Percentiles rank a stretch among this genome's conserved stretches.
Evolutionary conservation across 2,329 filamentous ascomycete genomes (phyloP).

Genomic region (Curvularia lunata): DNA sequence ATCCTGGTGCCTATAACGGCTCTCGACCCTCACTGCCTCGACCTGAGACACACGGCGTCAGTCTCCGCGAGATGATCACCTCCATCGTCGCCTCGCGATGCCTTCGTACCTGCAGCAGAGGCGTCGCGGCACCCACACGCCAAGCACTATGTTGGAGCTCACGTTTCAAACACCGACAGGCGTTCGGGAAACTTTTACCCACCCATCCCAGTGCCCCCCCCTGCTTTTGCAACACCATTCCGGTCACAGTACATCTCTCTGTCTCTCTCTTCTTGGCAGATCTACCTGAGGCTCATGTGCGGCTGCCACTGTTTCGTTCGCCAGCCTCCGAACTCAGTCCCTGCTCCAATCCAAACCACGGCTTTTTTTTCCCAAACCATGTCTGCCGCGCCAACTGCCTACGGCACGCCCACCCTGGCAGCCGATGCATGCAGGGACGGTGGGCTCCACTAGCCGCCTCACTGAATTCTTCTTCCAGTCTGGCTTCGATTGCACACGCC

Average conservation of each 20-base stretch:
- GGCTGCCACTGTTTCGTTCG: conserved; percentile 24
- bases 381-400: conserved; percentile 15
- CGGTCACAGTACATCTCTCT: background rate
- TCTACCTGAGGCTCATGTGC: conserved; percentile 6
- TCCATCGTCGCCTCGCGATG: conserved; percentile 25
- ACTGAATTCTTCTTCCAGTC: conserved; percentile 22
- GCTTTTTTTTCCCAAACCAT: conserved; percentile 23
- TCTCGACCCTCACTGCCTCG: conserved; percentile 28
- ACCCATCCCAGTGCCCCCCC: conserved; percentile 10
- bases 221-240: conserved; percentile 11
- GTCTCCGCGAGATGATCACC: conserved; percentile 20
- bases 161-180: conserved; percentile 12
- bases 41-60: conserved; percentile 29
- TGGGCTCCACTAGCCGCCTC: conserved; percentile 13
- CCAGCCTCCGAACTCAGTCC: conserved; percentile 25
- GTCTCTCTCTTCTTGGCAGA: background rate
- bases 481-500: conserved; percentile 12
- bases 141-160: conserved; percentile 22
- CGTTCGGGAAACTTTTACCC: conserved; percentile 13
- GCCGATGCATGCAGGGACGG: conserved; percentile 10
- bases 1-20: conserved; percentile 18
- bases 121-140: conserved; percentile 24
- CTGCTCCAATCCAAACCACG: conserved; percentile 22
- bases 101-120: conserved; percentile 24
- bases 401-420: conserved; percentile 6